Evolutionary conservation across 163 green algal genomes (phyloP).

Genomic region (Volvox carteri): DNA sequence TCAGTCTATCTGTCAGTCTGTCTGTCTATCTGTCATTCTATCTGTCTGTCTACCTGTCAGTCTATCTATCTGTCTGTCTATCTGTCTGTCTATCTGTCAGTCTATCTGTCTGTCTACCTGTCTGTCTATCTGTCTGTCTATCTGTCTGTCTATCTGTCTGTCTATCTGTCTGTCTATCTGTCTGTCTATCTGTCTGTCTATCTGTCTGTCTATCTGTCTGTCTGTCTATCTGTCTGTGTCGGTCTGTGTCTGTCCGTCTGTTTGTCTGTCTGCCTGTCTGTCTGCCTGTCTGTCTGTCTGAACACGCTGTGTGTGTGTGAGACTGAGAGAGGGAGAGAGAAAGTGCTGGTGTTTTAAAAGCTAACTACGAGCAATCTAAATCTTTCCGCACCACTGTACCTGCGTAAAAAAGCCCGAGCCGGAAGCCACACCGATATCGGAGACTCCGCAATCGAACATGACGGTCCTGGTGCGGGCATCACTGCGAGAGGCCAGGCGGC

Average conservation of each 20-base stretch:
- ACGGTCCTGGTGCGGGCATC: background rate
- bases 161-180: background rate
- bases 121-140: background rate
- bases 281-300: background rate
- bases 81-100: too few species aligned
- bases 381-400: background rate
- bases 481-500: background rate
- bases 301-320: too few species aligned
- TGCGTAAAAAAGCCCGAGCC: background rate
- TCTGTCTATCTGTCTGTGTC: background rate
- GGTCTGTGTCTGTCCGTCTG: background rate
- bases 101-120: background rate
- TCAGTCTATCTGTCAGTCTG: background rate
- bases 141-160: background rate
- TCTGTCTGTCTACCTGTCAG: background rate
- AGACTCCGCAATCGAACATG: background rate
- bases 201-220: background rate
- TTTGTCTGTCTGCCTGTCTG: background rate
- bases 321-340: too few species aligned
- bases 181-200: background rate
- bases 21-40: background rate
- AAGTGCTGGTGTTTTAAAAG: too few species aligned
- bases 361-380: background rate
- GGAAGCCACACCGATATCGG: background rate
- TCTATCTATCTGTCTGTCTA: background rate